These are phyloP conservation scores for Talaromyces amestolkiae DNA, from an alignment of 2,329 filamentous ascomycete genomes.

Conservation along the genomic window DNA sequence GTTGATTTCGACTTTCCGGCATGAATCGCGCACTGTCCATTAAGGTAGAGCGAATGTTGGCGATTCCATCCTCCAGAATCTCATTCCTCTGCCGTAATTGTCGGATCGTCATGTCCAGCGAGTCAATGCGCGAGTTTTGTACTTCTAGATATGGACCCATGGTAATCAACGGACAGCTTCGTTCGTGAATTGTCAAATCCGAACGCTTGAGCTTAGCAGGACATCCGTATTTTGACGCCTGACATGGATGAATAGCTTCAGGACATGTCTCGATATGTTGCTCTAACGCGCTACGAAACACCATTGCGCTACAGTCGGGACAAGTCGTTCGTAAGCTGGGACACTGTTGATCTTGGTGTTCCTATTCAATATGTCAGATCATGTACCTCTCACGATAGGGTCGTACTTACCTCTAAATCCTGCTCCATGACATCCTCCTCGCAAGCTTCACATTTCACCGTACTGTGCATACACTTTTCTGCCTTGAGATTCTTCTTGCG, in stretches of 20 bases:
- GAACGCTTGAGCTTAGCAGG: slow-evolving; percentile 36
- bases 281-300: slow-evolving; percentile 33
- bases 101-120: slow-evolving; percentile 45
- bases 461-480: slow-evolving; percentile 54
- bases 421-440: slow-evolving; percentile 53
- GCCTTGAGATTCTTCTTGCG: slow-evolving; percentile 55
- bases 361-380: slow-evolving; percentile 22
- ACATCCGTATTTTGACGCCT: slow-evolving; percentile 46
- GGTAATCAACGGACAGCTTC: slow-evolving; percentile 51
- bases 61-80: slow-evolving; percentile 46
- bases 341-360: slow-evolving; percentile 39
- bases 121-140: slow-evolving; percentile 44
- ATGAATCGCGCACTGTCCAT: slow-evolving; percentile 31
- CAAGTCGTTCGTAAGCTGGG: slow-evolving; percentile 37
- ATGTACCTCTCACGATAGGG: not conserved
- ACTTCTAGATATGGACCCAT: slow-evolving; percentile 45
- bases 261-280: slow-evolving; percentile 40
- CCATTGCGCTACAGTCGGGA: slow-evolving; percentile 35
- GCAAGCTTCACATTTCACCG: slow-evolving; percentile 54
- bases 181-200: slow-evolving; percentile 44
- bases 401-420: slow-evolving; percentile 49
- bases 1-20: slow-evolving; percentile 6
- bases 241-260: slow-evolving; percentile 37
- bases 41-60: slow-evolving; percentile 41
- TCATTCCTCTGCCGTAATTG: slow-evolving; percentile 48